Base-by-base conservation (phyloP, 441 rosid species). In the Brassica hybrid region DNA sequence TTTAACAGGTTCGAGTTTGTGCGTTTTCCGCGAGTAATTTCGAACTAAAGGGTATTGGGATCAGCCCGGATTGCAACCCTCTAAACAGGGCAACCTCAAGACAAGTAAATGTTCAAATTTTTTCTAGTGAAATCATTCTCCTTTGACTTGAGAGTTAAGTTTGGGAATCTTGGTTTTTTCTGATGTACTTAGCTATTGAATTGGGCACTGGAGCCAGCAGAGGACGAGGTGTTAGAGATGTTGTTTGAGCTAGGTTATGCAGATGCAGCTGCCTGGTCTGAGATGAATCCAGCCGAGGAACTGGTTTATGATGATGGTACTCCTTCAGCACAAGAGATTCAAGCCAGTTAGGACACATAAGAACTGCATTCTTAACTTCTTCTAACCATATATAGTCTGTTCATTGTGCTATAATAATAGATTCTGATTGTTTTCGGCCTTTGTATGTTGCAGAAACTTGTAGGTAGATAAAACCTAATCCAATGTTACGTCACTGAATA, bases 161-260 rank as follows among this genome's bases (percentile, higher is more conserved):
- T 61, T 76, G 18, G 69, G 56, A 52, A 61, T 18, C 75, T 61
- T 72, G 32, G 23, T 54, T 27, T 63, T 38, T 12, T 38, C 65
- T 67, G 65, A 43, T 16, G 23, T 54, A 36, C 67, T 50, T 76
- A 93, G 97, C 88, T 94, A 79, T 79, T 94, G 80, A 90, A 84
- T 56, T 95, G 97, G 99, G 97, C 99, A 32, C 78, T 95, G 64
- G 97, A 91, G 87, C 99, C 98, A 64, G 98, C 98, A 60, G 89
- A 75, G 72, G 98, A 93, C 80, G 80, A 74, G 7, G 69, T 93
- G 41, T 90, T 95, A 32, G 98, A 91, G 69, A 71, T 74, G 67
- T 90, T 95, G 65, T 95, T 91, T 72, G 92, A 91, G 84, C 76
- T 86, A 0, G 99, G 99, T 62, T 92, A 90, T 71, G 71, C 73